phyloP scores from a whole-genome alignment of 2,329 filamentous ascomycete genomes.

The Aspergillus sergii region DNA sequence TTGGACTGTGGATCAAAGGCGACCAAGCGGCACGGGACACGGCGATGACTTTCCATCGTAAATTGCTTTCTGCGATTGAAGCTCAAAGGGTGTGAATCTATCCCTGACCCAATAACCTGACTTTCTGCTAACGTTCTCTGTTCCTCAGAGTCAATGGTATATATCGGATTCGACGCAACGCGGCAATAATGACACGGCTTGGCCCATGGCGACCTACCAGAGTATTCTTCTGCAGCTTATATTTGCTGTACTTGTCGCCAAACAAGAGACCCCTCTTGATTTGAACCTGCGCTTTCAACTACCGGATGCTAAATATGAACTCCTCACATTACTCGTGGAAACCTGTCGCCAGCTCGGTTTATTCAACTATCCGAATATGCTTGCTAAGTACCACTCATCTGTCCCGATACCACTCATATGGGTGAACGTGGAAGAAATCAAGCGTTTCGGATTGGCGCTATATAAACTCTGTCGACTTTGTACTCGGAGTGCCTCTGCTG shows the following conservation, averaged over 20 bases:
- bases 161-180: conserved; percentile 1
- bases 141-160: conserved; percentile 18
- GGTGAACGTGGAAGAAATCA: conserved; percentile 29
- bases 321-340: conserved; percentile 24
- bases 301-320: conserved; percentile 14
- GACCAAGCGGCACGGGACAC: conserved; percentile 17
- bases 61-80: conserved; percentile 21
- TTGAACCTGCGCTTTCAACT: conserved; percentile 15
- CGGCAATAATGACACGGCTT: conserved; percentile 9
- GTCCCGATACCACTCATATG: conserved; percentile 24
- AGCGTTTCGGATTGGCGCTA: conserved; percentile 30
- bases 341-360: conserved; percentile 26
- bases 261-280: conserved; percentile 11
- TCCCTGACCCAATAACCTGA: fast-evolving
- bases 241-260: conserved; percentile 22
- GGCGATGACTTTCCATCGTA: conserved; percentile 25
- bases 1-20: conserved; percentile 30
- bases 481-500: not conserved
- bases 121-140: not conserved
- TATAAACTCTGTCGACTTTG: conserved; percentile 26
- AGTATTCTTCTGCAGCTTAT: conserved; percentile 30
- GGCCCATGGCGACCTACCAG: conserved; percentile 33
- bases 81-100: conserved; percentile 23
- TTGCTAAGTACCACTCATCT: conserved; percentile 16
- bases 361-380: conserved; percentile 30